These are phyloP conservation scores for Boletus pseudo-olivaceus DNA, from an alignment of 768 basidiomycete genomes.

Conservation along the genomic window DNA sequence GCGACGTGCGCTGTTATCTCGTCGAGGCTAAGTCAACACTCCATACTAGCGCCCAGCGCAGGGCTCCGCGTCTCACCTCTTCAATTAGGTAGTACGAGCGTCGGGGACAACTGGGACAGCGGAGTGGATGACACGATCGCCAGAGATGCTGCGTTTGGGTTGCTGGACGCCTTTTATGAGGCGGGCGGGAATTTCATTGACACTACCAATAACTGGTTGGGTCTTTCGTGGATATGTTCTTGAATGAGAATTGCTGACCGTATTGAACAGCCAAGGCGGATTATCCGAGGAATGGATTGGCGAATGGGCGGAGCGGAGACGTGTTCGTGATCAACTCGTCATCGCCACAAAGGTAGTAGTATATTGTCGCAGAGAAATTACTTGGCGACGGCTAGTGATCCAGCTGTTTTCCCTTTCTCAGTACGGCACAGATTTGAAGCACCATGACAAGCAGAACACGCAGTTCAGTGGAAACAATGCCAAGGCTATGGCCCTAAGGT, in stretches of 20 bases:
- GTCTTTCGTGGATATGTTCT: neutral
- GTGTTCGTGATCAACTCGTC: neutral
- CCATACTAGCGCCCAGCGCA: neutral
- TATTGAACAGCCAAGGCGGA: neutral
- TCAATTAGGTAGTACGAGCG: neutral
- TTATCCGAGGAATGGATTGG: slow-evolving; percentile 1
- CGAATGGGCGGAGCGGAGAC: neutral
- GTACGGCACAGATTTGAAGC: neutral
- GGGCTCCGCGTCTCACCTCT: neutral
- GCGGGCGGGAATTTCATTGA: slow-evolving; percentile 2
- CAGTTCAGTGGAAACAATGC: neutral
- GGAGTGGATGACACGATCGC: neutral
- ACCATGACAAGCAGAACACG: neutral
- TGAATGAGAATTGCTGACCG: neutral
- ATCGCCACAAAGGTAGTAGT: neutral
- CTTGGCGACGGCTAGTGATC: neutral
- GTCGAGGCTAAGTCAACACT: neutral
- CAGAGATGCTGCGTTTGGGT: neutral
- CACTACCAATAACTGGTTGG: neutral
- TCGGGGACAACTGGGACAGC: neutral
- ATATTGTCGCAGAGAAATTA: neutral
- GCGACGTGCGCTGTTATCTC: neutral
- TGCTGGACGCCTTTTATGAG: neutral
- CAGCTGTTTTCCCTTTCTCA: neutral
- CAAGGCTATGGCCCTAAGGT: neutral